Evolutionary conservation across 75 land plant species (phyloP).

Genomic region (Picea glauca): DNA sequence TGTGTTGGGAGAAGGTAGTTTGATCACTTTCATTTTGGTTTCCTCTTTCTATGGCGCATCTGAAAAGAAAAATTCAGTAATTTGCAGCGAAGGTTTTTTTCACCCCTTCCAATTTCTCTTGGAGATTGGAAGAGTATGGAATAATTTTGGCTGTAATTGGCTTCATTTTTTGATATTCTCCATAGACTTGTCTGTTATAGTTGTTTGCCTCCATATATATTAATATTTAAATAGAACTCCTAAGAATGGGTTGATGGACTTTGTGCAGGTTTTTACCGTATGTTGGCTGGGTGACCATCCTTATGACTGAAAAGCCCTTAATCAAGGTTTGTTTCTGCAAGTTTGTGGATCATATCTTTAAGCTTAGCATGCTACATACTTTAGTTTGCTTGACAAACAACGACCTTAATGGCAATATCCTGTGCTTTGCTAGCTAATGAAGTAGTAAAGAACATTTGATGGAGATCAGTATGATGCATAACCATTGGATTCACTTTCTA

Average conservation of each 20-base stretch:
- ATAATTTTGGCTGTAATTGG: neutral
- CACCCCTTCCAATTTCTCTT: neutral
- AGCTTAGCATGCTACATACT: neutral
- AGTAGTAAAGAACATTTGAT: neutral
- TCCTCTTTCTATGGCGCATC: neutral
- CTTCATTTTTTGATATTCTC: neutral
- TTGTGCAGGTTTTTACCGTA: slow-evolving; percentile 82
- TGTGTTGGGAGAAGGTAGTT: too few relatives aligned
- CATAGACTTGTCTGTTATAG: neutral
- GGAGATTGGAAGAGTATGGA: neutral
- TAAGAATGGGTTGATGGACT: neutral
- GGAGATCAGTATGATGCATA: neutral
- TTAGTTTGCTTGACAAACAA: neutral
- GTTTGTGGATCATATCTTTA: neutral
- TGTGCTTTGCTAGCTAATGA: neutral
- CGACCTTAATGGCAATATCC: neutral
- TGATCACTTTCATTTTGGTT: too few relatives aligned
- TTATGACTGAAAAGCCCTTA: slow-evolving; percentile 95
- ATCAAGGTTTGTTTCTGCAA: slow-evolving; percentile 60
- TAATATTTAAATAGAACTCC: too few relatives aligned
- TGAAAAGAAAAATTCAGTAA: neutral
- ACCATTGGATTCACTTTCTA: neutral
- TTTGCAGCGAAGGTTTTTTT: neutral
- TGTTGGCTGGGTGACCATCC: slow-evolving; percentile 96
- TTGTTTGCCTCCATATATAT: neutral